Percentiles rank a stretch among this genome's conserved stretches.
phyloP scores from a whole-genome alignment of 495 filamentous ascomycete genomes.

The Penicillium mononematosum region DNA sequence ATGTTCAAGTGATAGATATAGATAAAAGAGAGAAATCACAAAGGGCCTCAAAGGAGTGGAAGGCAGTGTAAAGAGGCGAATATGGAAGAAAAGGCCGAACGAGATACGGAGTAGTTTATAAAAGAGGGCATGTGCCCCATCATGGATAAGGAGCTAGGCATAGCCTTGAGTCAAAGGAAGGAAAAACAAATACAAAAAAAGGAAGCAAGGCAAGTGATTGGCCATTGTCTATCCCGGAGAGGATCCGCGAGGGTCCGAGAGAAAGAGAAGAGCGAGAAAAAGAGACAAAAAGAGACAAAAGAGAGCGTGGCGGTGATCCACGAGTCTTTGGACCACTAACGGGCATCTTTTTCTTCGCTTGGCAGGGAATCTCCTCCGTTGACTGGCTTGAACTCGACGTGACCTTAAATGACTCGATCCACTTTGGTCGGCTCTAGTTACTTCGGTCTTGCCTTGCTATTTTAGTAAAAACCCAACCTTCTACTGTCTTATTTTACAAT shows the following conservation, averaged over 20 bases:
- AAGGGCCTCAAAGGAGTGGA: conserved; percentile 16
- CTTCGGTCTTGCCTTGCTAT: background rate
- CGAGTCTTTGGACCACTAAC: conserved; percentile 10
- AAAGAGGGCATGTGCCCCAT: conserved; percentile 1
- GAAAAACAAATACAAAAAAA: conserved; percentile 10
- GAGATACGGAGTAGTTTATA: background rate
- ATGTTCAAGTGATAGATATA: conserved; percentile 8
- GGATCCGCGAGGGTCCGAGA: background rate
- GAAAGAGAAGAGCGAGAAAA: no score
- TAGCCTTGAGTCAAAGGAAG: background rate
- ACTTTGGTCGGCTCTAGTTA: conserved; percentile 7
- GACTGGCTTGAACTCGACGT: conserved; percentile 3
- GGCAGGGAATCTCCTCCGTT: conserved; percentile 3
- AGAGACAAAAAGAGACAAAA: background rate
- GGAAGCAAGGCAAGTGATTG: conserved; percentile 12
- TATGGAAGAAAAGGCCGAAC: background rate
- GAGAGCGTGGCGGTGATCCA: conserved; percentile 11
- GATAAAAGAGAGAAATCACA: conserved; percentile 12
- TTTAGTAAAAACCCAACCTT: background rate
- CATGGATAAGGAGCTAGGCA: background rate
- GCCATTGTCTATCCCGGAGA: background rate
- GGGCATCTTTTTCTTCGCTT: conserved; percentile 10
- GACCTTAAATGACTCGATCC: conserved; percentile 5
- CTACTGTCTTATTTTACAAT: no score
- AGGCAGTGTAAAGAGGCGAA: conserved; percentile 13